phyloP scores from a whole-genome alignment of 1,284 basidiomycete genomes.

The Paramarasmius palmivorus region DNA sequence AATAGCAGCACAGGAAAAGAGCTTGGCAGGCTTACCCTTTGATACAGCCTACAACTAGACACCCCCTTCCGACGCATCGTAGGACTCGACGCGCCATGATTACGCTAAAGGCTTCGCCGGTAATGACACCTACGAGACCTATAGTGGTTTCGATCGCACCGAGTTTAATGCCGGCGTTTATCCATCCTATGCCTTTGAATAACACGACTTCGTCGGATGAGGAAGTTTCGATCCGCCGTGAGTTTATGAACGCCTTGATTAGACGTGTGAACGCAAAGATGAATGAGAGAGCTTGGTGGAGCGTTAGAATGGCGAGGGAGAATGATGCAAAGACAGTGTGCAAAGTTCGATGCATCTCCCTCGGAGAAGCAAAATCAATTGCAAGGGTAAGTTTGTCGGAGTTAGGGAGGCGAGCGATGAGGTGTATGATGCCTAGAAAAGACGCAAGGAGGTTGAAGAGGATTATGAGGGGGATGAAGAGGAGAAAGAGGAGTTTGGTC shows the following conservation, averaged over 20 bases:
- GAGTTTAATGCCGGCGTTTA: slow-evolving; percentile 56
- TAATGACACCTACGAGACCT: slow-evolving; percentile 59
- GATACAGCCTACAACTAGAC: slow-evolving; percentile 57
- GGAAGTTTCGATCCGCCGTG: slow-evolving; percentile 49
- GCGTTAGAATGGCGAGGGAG: slow-evolving; percentile 56
- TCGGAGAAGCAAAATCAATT: slow-evolving; percentile 22
- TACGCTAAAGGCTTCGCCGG: slow-evolving; percentile 54
- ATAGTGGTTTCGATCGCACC: slow-evolving; percentile 63
- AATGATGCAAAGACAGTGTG: slow-evolving; percentile 53
- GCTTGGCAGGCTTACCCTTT: slow-evolving; percentile 52
- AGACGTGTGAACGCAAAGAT: slow-evolving; percentile 59
- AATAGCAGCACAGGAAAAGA: neutral
- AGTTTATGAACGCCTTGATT: slow-evolving; percentile 45
- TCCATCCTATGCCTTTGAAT: slow-evolving; percentile 64
- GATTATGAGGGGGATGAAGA: slow-evolving; percentile 57
- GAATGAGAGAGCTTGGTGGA: slow-evolving; percentile 59
- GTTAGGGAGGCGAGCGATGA: slow-evolving; percentile 2
- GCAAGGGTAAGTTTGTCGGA: slow-evolving; percentile 1
- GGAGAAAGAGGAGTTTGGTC: slow-evolving; percentile 44
- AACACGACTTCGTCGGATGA: slow-evolving; percentile 49
- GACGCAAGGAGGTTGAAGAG: slow-evolving; percentile 60
- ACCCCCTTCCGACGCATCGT: slow-evolving; percentile 51
- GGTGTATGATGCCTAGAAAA: slow-evolving; percentile 59
- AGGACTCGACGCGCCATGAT: slow-evolving; percentile 57
- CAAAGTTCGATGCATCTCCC: slow-evolving; percentile 13